Percentiles rank a stretch among this genome's conserved stretches.
Evolutionary conservation across 169 alveolate species (phyloP).

Genomic region (Babesia sp.): DNA sequence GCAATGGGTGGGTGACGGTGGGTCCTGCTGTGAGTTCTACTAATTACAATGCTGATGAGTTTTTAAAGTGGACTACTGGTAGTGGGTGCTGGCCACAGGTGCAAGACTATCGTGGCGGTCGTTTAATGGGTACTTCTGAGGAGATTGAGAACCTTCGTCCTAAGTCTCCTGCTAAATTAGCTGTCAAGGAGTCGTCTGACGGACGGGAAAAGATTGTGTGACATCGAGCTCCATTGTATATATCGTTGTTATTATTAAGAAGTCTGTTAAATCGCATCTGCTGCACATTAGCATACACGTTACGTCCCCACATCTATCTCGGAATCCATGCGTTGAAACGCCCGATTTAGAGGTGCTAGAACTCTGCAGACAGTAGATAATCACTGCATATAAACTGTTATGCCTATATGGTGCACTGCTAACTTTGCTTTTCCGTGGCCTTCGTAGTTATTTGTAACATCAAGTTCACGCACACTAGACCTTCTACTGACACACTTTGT

Average conservation of each 20-base stretch:
- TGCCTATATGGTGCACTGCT: too few relatives aligned
- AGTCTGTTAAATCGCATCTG: neutral
- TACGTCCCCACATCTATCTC: neutral
- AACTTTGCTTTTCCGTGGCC: too few relatives aligned
- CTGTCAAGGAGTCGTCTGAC: constrained; percentile 14
- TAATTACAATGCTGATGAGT: constrained; percentile 75
- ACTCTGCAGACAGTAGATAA: too few relatives aligned
- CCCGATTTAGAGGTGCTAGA: too few relatives aligned
- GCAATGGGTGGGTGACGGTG: constrained; percentile 89
- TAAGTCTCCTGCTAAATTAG: constrained; percentile 79
- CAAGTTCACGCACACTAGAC: neutral
- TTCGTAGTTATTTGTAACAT: too few relatives aligned
- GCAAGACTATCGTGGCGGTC: constrained; percentile 83
- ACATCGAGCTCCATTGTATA: neutral
- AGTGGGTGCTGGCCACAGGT: constrained; percentile 84
- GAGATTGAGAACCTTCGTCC: constrained; percentile 90
- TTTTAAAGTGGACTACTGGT: constrained; percentile 80
- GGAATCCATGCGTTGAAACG: neutral
- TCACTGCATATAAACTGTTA: too few relatives aligned
- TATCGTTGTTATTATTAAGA: neutral
- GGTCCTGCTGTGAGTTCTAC: constrained; percentile 79
- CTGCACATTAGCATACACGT: neutral
- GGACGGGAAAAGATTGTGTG: neutral
- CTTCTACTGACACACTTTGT: neutral
- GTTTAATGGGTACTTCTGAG: constrained; percentile 82